Base-by-base conservation (phyloP, 1,284 basidiomycete species). In the Tremellales sp. region DNA sequence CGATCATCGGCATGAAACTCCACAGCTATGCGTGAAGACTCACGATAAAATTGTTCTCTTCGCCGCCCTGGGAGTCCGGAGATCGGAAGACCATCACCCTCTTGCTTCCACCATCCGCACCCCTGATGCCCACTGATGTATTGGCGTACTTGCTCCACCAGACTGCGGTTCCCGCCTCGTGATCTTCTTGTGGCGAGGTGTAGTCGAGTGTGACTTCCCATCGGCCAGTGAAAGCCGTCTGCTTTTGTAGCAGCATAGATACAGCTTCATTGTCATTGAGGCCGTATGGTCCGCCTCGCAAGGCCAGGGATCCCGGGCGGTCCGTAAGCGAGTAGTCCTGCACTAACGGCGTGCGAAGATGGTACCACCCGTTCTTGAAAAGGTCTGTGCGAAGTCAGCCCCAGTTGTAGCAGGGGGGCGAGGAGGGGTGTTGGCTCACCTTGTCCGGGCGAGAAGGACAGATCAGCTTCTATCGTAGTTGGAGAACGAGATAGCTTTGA, bases 211-310 rank as follows among this genome's bases (percentile, higher is more conserved):
- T 6, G 5, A 57, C 36, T 17, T 47, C 40, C 56, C 56, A 57
- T 11, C 45, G 27, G 7, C 40, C 41, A 21, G 40, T 26, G 46
- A 57, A 57, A 5, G 43, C 29, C 7, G 45, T 43, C 33, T 57
- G 56, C 22, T 53, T 53, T 17, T 46, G 52, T 8, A 57, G 51
- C 2, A 54, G 36, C 47, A 57, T 49, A 11, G 56, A 41, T 3
- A 53, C 49, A 4, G 33, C 46, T 29, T 57, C 44, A 12, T 57
- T 50, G 24, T 43, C 37, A n/a, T 44, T 41, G 10, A 57, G 27
- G 19, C 8, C 40, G 49, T 50, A 48, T 2, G 56, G 46, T 15
- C 27, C 24, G 25, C 50, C 50, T 7, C 24, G 40, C 15, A 52
- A 13, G 1, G 29, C 46, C 2, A 52, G 23, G 17, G 21, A 26